Base-by-base conservation (phyloP, 768 basidiomycete genomes). In the Tubosaeta sp. region DNA sequence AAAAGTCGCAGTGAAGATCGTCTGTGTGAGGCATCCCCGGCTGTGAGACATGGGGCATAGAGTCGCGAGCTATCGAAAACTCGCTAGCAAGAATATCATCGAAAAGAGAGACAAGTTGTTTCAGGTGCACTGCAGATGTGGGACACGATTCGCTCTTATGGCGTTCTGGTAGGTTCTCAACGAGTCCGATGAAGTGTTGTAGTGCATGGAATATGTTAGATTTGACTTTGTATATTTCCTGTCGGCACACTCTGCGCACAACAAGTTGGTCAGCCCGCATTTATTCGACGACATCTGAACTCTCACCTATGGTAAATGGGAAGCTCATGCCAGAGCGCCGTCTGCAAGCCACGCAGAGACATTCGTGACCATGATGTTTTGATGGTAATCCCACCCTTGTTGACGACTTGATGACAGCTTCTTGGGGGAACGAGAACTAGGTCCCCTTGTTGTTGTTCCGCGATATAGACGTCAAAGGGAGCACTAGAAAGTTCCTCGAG, bases 291-390 rank as follows among this genome's bases (percentile, higher is more conserved):
- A 24, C 8, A 48, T 35, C 18, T 8, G 13, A 30, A 25, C 2
- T 29, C 71, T 52, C 51, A 90, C 90, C 90, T 76, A 63, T 81
- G 80, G 64, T 92, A 93, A 13, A 93, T 77, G 0, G 87, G 87
- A 30, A 93, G 73, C 56, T 93, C 90, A 39, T 86, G 78, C 59
- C 81, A 77, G 29, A 86, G 72, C 3, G 89, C 86, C 1, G 74
- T 71, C 35, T 66, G 63, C 13, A 90, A 64, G 4, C 87, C 84
- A 42, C 70, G 63, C 24, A 86, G 59, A 7, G 87, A 85, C 88
- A 93, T 91, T 41, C 90, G 75, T 1, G 89, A 91, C 90, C 90
- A 93, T 1, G 87, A 86, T 4, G 83, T 82, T 68, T 93, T 93
- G 64, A 91, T 73, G 0, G 87, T 89, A 21, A 93, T 76, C 12